Base-by-base conservation (phyloP, 2,329 filamentous ascomycete species). In the Trichoderma atrobrunneum region DNA sequence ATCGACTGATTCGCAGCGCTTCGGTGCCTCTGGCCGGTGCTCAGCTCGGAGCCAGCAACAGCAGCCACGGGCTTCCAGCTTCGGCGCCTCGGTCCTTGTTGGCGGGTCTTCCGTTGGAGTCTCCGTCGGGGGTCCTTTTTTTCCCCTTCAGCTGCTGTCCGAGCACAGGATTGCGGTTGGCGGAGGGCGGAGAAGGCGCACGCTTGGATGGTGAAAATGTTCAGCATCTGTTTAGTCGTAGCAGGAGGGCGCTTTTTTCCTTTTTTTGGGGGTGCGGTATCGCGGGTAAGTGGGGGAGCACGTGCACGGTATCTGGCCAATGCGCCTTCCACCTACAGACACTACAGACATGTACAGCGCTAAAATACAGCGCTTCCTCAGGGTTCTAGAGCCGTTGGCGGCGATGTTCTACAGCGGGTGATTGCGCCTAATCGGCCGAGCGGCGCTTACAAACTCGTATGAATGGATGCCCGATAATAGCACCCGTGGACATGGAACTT, bases 171-270 rank as follows among this genome's bases (percentile, higher is more conserved):
- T 30, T 48, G 68, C 68, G 60, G 60, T 70, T 70, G 68, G 68
- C 60, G 60, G 60, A 57, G 21, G 43, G 36, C 59, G 68, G 59
- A 71, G 68, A 71, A 64, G 68, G 68, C 60, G 68, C 67, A 63
- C 67, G 66, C 66, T 69, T 69, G 66, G 54, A 63, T 48, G 59
- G 48, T 62, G 60, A 51, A 70, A 51, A 62, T 62, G 39, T 30
- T 59, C 43, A 48, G 54, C 67, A 62, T 70, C 28, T 26, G 60
- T n/a, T 57, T 39, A 36, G 48, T 63, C 68, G 43, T 64, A 71
- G 48, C 51, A 48, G 51, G 68, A 71, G 68, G 68, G 68, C 68
- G 68, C 60, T n/a, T 54, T 54, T 54, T 63, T 57, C 48, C 16
- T 56, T 63, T 39, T 14, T 39, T 28, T 10, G 18, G 30, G 34